These are phyloP conservation scores for Endocarpon pusillum DNA, from an alignment of 495 filamentous ascomycete genomes.

Conservation along the genomic window DNA sequence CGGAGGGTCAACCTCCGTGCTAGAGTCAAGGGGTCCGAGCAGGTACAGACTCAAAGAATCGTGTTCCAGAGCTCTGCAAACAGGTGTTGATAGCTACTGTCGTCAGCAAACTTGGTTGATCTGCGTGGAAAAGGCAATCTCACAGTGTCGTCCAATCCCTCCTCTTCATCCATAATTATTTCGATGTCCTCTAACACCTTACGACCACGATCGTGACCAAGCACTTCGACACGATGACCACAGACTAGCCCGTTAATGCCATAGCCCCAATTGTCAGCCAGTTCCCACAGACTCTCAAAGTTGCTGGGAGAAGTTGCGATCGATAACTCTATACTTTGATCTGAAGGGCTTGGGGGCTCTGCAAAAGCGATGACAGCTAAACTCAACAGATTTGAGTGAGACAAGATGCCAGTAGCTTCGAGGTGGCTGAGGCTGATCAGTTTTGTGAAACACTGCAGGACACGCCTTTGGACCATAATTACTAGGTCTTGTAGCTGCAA, in stretches of 20 bases:
- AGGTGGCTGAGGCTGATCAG: slow-evolving; percentile 71
- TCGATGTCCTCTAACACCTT: no score
- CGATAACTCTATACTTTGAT: slow-evolving; percentile 72
- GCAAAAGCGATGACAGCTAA: slow-evolving; percentile 82
- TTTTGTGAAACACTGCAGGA: slow-evolving; percentile 87
- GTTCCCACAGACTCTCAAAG: slow-evolving; percentile 89
- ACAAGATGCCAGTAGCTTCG: slow-evolving; percentile 62
- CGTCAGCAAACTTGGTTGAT: slow-evolving; percentile 8
- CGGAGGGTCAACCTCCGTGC: slow-evolving; percentile 56
- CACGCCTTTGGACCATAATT: slow-evolving; percentile 81
- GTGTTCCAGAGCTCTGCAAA: slow-evolving; percentile 72
- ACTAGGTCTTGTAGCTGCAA: slow-evolving; percentile 83
- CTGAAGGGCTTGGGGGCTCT: slow-evolving; percentile 73
- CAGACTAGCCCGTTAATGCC: slow-evolving; percentile 73
- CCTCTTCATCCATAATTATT: no score
- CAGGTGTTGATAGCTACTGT: slow-evolving; percentile 43
- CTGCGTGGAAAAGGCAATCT: background rate
- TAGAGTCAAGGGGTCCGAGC: slow-evolving; percentile 22
- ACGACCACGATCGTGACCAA: slow-evolving; percentile 53
- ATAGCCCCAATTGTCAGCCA: slow-evolving; percentile 86
- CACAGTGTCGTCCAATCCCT: slow-evolving; percentile 50
- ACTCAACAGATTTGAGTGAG: slow-evolving; percentile 89
- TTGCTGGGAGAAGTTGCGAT: slow-evolving; percentile 82
- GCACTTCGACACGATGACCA: slow-evolving; percentile 52
- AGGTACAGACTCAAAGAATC: slow-evolving; percentile 75